These are phyloP conservation scores for Magnolia sinica DNA, from an alignment of 164 flowering plant species.

Conservation along the genomic window DNA sequence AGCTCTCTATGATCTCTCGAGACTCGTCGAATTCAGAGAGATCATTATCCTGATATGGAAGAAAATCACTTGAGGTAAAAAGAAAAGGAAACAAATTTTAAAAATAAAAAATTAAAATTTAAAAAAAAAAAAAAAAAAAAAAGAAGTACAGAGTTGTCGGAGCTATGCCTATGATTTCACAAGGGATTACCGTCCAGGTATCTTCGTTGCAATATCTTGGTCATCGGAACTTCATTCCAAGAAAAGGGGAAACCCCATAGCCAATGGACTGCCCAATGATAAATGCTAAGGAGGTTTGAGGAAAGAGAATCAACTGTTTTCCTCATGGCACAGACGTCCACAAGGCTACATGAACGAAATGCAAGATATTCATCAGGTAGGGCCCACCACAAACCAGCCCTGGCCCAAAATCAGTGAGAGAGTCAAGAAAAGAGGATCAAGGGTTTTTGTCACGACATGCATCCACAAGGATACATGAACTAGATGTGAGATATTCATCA, in stretches of 20 bases:
- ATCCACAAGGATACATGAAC: background rate
- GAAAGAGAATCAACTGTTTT: background rate
- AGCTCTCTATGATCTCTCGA: constrained; percentile 84
- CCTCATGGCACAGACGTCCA: background rate
- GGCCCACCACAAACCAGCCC: too few species aligned
- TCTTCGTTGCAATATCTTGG: too few species aligned
- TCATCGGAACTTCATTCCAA: background rate
- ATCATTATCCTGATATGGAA: constrained; percentile 74
- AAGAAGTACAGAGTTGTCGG: too few species aligned
- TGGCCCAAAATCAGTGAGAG: too few species aligned
- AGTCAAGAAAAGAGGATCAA: background rate
- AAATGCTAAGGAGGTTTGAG: background rate
- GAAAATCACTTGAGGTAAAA: background rate
- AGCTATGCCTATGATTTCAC: too few species aligned
- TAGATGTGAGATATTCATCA: background rate
- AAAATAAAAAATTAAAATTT: too few species aligned
- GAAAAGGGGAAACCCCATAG: background rate
- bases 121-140: too few species aligned
- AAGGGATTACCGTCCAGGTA: too few species aligned
- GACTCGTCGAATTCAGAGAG: constrained; percentile 99
- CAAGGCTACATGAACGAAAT: background rate
- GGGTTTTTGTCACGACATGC: background rate
- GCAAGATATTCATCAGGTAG: background rate
- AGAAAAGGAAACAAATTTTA: background rate
- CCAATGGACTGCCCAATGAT: background rate